A percentile compares a stretch with the other conserved stretches of the same genome.
Conservation (phyloP, 129 eudicot genomes). For the Flaveria sonorensis region DNA sequence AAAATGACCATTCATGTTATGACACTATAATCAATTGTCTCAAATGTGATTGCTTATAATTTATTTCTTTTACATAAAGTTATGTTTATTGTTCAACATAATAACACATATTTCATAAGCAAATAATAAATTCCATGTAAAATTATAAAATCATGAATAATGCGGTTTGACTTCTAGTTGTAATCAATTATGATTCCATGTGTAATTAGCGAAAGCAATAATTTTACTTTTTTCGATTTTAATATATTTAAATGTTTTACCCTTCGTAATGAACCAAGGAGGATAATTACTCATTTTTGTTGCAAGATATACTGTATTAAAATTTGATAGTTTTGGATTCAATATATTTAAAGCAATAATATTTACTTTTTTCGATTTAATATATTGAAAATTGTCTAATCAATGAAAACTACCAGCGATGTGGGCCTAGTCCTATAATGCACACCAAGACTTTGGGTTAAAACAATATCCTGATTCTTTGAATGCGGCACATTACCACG, state of each 20-base stretch:
- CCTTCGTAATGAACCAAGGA: background rate
- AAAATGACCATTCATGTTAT: background rate
- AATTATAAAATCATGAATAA: background rate
- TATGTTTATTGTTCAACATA: background rate
- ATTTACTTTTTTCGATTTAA: too few species aligned
- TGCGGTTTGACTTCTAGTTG: background rate
- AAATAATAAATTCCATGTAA: background rate
- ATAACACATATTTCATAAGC: background rate
- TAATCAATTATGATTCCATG: background rate
- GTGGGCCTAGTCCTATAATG: slow-evolving; percentile 9
- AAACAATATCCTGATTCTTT: background rate
- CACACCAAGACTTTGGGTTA: background rate
- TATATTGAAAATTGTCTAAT: too few species aligned
- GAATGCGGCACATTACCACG: background rate
- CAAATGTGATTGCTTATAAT: background rate
- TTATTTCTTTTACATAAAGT: background rate
- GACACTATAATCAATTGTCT: background rate
- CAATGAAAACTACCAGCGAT: background rate
- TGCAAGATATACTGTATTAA: background rate
- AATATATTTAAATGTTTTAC: background rate
- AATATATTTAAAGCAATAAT: too few species aligned
- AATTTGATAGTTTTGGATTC: too few species aligned
- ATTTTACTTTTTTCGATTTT: background rate
- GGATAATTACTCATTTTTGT: too few species aligned
- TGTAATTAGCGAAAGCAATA: slow-evolving; percentile 6